Percentiles rank a stretch among this genome's conserved stretches.
Evolutionary conservation across 352 stramenopile species (phyloP).

Genomic region (Pythium rhizo-oryzae): DNA sequence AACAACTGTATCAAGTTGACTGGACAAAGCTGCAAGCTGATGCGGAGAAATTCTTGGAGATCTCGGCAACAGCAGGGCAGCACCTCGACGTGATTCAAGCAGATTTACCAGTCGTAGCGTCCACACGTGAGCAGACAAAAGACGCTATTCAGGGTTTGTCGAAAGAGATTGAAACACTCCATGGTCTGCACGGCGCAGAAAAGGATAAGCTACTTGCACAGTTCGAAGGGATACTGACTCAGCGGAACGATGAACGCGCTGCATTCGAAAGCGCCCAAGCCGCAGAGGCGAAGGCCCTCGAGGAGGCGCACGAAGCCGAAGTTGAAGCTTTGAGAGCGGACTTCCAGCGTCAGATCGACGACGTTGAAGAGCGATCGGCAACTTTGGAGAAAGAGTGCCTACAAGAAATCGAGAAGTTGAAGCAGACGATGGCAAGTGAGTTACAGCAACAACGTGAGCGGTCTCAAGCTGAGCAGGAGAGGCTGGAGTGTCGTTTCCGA

Average conservation of each 20-base stretch:
- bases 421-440: conserved; percentile 25
- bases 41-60: conserved; percentile 68
- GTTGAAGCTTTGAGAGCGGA: conserved; percentile 25
- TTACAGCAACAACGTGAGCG: conserved; percentile 25
- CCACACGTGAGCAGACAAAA: conserved; percentile 38
- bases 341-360: conserved; percentile 34
- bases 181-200: conserved; percentile 41
- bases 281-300: conserved; percentile 34
- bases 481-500: neutral
- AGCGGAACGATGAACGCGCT: conserved; percentile 51
- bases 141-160: conserved; percentile 42
- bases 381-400: conserved; percentile 37
- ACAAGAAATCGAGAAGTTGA: conserved; percentile 43
- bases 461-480: conserved; percentile 3
- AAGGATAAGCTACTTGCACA: conserved; percentile 44
- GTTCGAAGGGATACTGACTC: conserved; percentile 42
- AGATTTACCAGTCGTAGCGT: conserved; percentile 44
- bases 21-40: conserved; percentile 44
- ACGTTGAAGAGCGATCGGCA: conserved; percentile 39
- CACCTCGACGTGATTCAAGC: conserved; percentile 57
- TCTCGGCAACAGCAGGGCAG: conserved; percentile 48
- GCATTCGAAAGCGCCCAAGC: conserved; percentile 41
- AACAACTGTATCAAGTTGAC: conserved; percentile 57
- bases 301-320: conserved; percentile 32
- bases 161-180: conserved; percentile 45